Base-by-base conservation (phyloP, 805 yeast genomes). In the Torulaspora gathmanii region DNA sequence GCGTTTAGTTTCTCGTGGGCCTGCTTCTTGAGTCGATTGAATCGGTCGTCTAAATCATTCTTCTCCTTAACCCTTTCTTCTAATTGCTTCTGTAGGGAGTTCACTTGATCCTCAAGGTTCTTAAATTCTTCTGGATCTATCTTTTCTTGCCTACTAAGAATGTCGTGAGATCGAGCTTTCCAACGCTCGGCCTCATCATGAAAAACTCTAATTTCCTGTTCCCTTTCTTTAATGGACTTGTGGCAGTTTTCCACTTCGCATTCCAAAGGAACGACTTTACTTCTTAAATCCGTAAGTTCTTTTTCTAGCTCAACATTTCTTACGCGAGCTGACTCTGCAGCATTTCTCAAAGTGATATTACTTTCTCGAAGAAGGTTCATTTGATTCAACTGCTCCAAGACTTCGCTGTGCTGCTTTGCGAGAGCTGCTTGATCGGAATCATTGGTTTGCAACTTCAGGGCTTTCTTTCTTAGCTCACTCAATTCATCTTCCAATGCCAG, bases 331-430 rank as follows among this genome's bases (percentile, higher is more conserved):
- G 56, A 48, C 19, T 62, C 60, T 44, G 71, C 65, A 42, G 82
- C 86, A 44, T 70, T 69, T 40, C 90, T 72, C 51, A 84, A 69
- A 1, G 86, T 76, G 7, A 72, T 67, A 54, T 84, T 84, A 54
- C 87, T 82, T 61, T 84, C 91, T 42, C 85, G 71, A 44, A 84
- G 63, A 20, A 83, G 67, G 53, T 77, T 79, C 60, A 84, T 61
- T 51, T 83, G 83, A 45, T 80, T 75, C 41, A 82, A 66, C 54
- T 80, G 82, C 39, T 72, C 71, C 45, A 73, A 47, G 16, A 83
- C 57, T 34, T 71, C 69, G 5, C 69, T 63, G 44, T 79, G 80
- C 40, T 72, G 72, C 20, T 61, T 49, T 0, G 61, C 45, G 12
- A 63, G 38, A 6, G 46, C 46, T 3, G 61, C 53, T 26, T 52